These are phyloP conservation scores for Bipolaris sorokiniana DNA, from an alignment of 2,329 filamentous ascomycete genomes.

Conservation along the genomic window DNA sequence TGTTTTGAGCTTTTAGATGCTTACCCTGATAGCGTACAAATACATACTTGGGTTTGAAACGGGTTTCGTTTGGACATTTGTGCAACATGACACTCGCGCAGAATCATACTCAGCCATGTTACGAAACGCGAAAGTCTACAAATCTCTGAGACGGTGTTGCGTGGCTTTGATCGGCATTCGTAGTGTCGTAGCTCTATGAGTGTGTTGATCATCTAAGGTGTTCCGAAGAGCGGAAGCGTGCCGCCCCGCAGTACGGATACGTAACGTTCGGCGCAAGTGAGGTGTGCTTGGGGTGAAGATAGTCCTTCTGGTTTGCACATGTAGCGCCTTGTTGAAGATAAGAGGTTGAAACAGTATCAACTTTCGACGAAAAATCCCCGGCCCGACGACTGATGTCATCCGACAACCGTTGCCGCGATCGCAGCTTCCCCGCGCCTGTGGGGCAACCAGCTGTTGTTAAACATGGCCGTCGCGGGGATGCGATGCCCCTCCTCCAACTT, in stretches of 20 bases:
- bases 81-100: conserved; percentile 15
- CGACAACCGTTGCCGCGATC: neutral
- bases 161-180: neutral
- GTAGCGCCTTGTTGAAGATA: neutral
- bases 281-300: neutral
- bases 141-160: neutral
- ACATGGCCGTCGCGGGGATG: conserved; percentile 7
- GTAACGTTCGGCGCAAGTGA: neutral
- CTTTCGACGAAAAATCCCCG: too few species aligned
- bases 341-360: neutral
- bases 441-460: conserved; percentile 13
- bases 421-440: conserved; percentile 10
- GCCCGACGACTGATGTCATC: neutral
- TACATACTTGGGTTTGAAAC: conserved; percentile 18
- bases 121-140: neutral
- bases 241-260: neutral
- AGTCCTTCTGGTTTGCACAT: neutral
- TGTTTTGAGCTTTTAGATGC: neutral
- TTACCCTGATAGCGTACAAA: neutral
- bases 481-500: neutral
- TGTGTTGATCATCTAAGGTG: neutral
- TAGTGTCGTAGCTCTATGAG: neutral
- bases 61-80: conserved; percentile 19
- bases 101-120: neutral
- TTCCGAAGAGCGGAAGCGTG: conserved; percentile 2